A percentile compares a stretch with the other conserved stretches of the same genome.
phyloP scores from a whole-genome alignment of 108 stramenopile genomes.

The Nitzschia sp. region DNA sequence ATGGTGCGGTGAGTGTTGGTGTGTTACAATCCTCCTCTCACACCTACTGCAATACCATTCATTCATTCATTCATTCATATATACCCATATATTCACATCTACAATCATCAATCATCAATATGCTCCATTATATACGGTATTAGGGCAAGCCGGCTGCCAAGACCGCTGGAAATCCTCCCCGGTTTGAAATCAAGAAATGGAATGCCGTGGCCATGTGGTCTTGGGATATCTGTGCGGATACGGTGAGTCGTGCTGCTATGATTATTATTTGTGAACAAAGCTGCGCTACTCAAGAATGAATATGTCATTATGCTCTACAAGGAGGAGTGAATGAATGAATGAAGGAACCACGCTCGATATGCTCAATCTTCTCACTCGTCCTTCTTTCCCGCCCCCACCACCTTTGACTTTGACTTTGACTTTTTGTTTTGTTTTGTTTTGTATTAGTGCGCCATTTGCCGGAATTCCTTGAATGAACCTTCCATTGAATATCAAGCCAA shows the following conservation, averaged over 20 bases:
- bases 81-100: not conserved
- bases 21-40: not conserved
- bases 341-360: no score
- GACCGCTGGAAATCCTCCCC: conserved; percentile 40
- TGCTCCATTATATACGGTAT: no score
- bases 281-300: no score
- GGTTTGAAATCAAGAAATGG: conserved; percentile 96
- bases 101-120: no score
- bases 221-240: conserved; percentile 99
- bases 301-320: no score
- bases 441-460: conserved; percentile 94
- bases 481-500: conserved; percentile 99
- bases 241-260: no score
- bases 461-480: conserved; percentile 98
- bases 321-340: no score
- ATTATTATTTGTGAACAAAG: no score
- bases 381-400: not conserved
- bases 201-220: conserved; percentile 99
- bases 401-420: conserved; percentile 9
- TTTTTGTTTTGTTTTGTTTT: conserved; percentile 2
- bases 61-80: not conserved
- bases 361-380: not conserved
- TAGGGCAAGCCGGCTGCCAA: not conserved
- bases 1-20: not conserved
- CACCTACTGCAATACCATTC: not conserved